Percentiles rank a stretch among this genome's conserved stretches.
Evolutionary conservation across 805 yeast genomes (phyloP).

Genomic region (Saturnispora sanitii): DNA sequence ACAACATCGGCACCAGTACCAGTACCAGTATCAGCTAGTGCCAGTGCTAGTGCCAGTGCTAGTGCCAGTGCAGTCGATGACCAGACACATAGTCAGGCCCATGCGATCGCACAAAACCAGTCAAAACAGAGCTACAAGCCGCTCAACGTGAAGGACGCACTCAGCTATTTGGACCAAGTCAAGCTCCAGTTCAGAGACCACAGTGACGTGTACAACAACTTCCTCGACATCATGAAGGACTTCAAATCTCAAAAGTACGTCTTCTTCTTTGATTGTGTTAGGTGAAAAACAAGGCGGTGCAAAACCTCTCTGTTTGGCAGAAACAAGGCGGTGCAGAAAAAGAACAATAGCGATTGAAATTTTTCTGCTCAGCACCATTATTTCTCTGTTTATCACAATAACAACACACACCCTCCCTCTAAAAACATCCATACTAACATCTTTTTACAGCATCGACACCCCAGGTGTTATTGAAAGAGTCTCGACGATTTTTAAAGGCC

Average conservation of each 20-base stretch:
- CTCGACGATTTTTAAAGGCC: constrained; percentile 82
- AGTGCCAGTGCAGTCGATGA: constrained; percentile 9
- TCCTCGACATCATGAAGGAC: constrained; percentile 97
- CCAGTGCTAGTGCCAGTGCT: not conserved
- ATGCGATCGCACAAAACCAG: constrained; percentile 12
- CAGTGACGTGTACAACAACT: constrained; percentile 93
- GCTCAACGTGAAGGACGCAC: constrained; percentile 89
- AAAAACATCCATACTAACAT: constrained; percentile 23
- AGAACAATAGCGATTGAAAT: not conserved
- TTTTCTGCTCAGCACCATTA: not conserved
- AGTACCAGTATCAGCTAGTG: not conserved
- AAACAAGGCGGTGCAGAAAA: constrained; percentile 2
- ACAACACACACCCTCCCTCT: too few species aligned
- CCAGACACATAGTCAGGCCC: constrained; percentile 6
- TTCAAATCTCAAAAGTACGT: constrained; percentile 82
- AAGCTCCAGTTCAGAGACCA: constrained; percentile 84
- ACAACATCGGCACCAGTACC: too few species aligned
- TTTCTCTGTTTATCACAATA: not conserved
- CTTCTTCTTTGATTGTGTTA: not conserved
- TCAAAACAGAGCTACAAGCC: constrained; percentile 49
- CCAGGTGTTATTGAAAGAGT: constrained; percentile 98
- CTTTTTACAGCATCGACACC: constrained; percentile 62
- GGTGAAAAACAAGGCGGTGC: not conserved
- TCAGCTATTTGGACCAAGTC: constrained; percentile 91
- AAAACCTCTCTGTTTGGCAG: too few species aligned